A percentile compares a stretch with the other conserved stretches of the same genome.
These are phyloP conservation scores for Penicillium waksmanii DNA, from an alignment of 495 filamentous ascomycete species.

Conservation along the genomic window DNA sequence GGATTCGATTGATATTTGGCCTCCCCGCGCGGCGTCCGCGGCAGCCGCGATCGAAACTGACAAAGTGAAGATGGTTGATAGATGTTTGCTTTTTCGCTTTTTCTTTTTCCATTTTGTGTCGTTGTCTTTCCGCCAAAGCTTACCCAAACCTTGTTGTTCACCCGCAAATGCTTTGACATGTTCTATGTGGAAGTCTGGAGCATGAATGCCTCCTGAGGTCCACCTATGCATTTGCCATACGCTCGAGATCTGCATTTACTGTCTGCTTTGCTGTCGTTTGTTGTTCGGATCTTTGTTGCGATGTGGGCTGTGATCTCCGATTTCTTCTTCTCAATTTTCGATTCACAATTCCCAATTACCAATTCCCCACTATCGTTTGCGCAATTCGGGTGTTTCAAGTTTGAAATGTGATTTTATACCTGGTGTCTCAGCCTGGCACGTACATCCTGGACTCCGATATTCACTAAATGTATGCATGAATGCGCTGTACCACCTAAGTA, in stretches of 20 bases:
- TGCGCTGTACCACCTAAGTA: background rate
- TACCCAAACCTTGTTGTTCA: background rate
- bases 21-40: slow-evolving; percentile 10
- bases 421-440: slow-evolving; percentile 5
- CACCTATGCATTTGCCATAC: slow-evolving; percentile 9
- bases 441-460: background rate
- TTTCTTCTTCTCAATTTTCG: slow-evolving; percentile 8
- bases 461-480: background rate
- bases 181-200: slow-evolving; percentile 4
- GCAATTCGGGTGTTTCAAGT: background rate
- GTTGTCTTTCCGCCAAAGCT: background rate
- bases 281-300: slow-evolving; percentile 11
- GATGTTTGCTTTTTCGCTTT: slow-evolving; percentile 24
- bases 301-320: slow-evolving; percentile 2
- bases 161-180: slow-evolving; percentile 6
- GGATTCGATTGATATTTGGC: background rate
- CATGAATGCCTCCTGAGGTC: background rate
- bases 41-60: slow-evolving; percentile 5
- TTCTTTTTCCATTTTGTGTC: slow-evolving; percentile 4
- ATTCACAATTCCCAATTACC: background rate
- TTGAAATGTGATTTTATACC: background rate
- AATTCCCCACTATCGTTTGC: slow-evolving; percentile 12
- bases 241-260: slow-evolving; percentile 8
- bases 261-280: background rate
- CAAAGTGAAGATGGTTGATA: background rate